Base-by-base conservation (phyloP, 495 filamentous ascomycete species). In the Trichoderma asperelloides region DNA sequence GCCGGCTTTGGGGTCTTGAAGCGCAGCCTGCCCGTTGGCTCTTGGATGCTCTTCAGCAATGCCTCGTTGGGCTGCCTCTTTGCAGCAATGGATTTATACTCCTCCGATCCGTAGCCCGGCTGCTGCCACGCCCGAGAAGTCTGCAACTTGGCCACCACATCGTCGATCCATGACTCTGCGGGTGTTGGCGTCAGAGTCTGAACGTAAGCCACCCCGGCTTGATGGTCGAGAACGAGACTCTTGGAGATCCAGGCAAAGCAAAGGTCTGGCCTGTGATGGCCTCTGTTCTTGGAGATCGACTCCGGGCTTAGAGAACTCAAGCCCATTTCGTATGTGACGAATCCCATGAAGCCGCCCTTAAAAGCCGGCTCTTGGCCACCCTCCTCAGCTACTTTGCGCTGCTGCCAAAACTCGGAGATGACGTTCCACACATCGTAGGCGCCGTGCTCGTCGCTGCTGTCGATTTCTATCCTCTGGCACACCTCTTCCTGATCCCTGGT, bases 261-360 rank as follows among this genome's bases (percentile, higher is more conserved):
- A 45, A 93, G 79, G 76, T 97, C 94, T 0, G 91, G 87, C 0
- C 82, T 80, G 65, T 79, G 71, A n/a, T 82, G 79, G n/a, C 41
- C 49, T n/a, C 68, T 73, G 30, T 69, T 70, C n/a, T 71, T 69
- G 18, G 67, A 64, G 23, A 65, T 71, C 1, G 55, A 60, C 16
- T 60, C 25, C 1, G 55, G 55, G 16, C 25, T 60, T 21, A 60
- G 9, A 2, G 67, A 23, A 43, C 30, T 30, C n/a, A 97, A 79
- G 0, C 93, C 91, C 63, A 92, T 82, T 73, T 98, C 94, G 69
- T 97, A 97, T 1, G 91, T 91, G 60, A 93, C 89, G 72, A 89
- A 96, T 0, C 95, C 95, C 75, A 97, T 85, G 63, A 97, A 87
- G 0, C 94, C 94, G 55, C 93, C 94, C 79, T 92, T 88, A 72